Percentiles rank a stretch among this genome's conserved stretches.
Evolutionary conservation across 345 rosid genomes (phyloP).

Genomic region (Syzygium grande): DNA sequence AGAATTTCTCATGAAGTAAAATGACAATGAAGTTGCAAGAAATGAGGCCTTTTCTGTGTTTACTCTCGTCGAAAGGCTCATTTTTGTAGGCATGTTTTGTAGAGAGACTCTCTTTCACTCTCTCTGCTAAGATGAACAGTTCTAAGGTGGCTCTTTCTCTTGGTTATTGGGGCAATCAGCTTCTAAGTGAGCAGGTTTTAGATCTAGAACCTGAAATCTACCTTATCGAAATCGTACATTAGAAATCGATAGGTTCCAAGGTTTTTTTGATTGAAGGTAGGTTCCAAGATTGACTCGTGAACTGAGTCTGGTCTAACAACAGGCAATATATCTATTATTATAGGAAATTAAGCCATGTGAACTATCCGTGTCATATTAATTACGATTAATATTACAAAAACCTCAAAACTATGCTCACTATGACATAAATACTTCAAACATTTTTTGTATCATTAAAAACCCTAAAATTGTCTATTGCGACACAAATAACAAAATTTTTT

Average conservation of each 20-base stretch:
- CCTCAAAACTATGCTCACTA: too few relatives aligned
- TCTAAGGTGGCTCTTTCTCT: too few relatives aligned
- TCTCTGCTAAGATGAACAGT: too few relatives aligned
- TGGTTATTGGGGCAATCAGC: background rate
- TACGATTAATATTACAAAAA: too few relatives aligned
- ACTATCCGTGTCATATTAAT: background rate
- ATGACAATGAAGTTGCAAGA: background rate
- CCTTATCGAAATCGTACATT: background rate
- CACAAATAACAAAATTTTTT: too few relatives aligned
- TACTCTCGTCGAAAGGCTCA: background rate
- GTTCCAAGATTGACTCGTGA: background rate
- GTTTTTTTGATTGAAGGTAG: too few relatives aligned
- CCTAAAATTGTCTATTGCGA: too few relatives aligned
- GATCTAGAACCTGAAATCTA: background rate
- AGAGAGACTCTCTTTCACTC: background rate
- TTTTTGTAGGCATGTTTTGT: background rate
- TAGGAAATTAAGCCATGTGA: background rate
- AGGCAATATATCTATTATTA: background rate
- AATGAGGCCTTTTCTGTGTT: background rate
- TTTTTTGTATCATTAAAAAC: too few relatives aligned
- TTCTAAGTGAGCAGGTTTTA: background rate
- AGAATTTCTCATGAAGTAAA: background rate
- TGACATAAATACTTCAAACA: too few relatives aligned
- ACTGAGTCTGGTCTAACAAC: background rate
- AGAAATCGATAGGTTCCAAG: too few relatives aligned